Conservation (phyloP, 768 basidiomycete genomes). For the Cystobasidium tubakii region DNA sequence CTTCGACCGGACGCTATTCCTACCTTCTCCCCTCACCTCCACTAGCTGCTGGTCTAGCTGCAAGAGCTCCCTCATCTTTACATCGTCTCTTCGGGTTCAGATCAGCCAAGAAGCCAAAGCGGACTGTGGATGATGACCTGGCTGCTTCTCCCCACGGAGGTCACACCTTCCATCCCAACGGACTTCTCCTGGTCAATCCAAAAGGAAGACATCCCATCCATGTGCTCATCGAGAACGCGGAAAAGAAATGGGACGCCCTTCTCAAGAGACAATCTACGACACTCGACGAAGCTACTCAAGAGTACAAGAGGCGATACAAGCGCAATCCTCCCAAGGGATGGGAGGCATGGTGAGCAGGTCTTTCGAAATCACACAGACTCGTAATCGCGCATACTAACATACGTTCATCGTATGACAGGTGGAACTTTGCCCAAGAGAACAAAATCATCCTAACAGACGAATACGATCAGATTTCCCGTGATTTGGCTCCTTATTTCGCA, state of each 20-base stretch:
- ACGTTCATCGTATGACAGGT: too few relatives aligned
- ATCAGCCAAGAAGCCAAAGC: not conserved
- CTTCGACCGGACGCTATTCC: not conserved
- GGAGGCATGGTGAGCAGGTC: conserved; percentile 63
- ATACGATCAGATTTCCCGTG: conserved; percentile 55
- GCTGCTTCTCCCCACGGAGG: conserved; percentile 12
- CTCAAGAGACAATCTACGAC: conserved; percentile 72
- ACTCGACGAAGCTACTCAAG: conserved; percentile 67
- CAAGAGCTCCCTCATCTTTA: not conserved
- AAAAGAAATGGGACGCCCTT: conserved; percentile 62
- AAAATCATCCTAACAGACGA: conserved; percentile 78
- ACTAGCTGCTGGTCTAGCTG: not conserved
- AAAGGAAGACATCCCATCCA: conserved; percentile 67
- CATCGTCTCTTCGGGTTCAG: not conserved
- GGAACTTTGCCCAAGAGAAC: conserved; percentile 66
- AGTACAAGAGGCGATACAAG: conserved; percentile 72
- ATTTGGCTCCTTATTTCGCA: conserved; percentile 78
- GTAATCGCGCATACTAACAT: too few relatives aligned
- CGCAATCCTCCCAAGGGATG: conserved; percentile 83
- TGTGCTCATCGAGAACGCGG: conserved; percentile 74
- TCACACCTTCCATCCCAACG: conserved; percentile 42
- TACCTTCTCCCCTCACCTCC: conserved; percentile 5
- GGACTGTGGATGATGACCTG: not conserved
- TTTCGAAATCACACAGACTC: too few relatives aligned
- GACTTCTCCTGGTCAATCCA: conserved; percentile 40